phyloP scores from a whole-genome alignment of 108 stramenopile genomes.

The Aureococcus anophagefferens region DNA sequence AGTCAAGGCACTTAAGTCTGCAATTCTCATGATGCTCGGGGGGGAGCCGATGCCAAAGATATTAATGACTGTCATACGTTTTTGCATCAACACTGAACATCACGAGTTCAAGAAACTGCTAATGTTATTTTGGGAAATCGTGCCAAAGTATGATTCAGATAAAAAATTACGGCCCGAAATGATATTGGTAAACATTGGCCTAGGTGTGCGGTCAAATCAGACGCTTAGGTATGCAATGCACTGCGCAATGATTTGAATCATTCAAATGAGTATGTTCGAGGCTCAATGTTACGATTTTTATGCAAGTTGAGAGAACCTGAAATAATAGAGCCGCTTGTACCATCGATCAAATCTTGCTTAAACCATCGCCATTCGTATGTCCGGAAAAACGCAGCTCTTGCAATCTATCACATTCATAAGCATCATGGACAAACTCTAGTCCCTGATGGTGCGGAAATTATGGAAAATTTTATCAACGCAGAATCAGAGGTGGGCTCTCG shows the following conservation, averaged over 20 bases:
- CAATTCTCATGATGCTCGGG: slow-evolving; percentile 92
- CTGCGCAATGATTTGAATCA: slow-evolving; percentile 96
- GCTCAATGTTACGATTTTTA: slow-evolving; percentile 93
- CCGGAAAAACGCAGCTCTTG: slow-evolving; percentile 90
- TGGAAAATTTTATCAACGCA: slow-evolving; percentile 64
- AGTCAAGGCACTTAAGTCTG: slow-evolving; percentile 83
- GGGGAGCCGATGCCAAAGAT: slow-evolving; percentile 93
- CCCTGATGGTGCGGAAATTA: slow-evolving; percentile 93
- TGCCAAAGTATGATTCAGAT: slow-evolving; percentile 67
- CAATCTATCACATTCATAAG: slow-evolving; percentile 83
- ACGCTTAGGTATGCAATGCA: slow-evolving; percentile 70
- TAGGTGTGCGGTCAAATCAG: neutral
- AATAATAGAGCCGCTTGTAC: slow-evolving; percentile 89
- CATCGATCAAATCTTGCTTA: slow-evolving; percentile 82
- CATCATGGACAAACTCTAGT: slow-evolving; percentile 75
- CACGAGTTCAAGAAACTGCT: slow-evolving; percentile 95
- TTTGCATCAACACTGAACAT: slow-evolving; percentile 95
- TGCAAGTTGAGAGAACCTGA: slow-evolving; percentile 96
- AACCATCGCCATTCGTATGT: slow-evolving; percentile 95
- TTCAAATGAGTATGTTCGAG: slow-evolving; percentile 97
- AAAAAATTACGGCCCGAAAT: slow-evolving; percentile 94
- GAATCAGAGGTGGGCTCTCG: slow-evolving; percentile 86
- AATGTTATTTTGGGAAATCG: slow-evolving; percentile 99
- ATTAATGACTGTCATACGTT: slow-evolving; percentile 93
- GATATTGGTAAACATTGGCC: slow-evolving; percentile 58